Percentiles rank a stretch among this genome's conserved stretches.
These are phyloP conservation scores for Aspergillus novoparasiticus DNA, from an alignment of 2,329 filamentous ascomycete genomes.

Conservation along the genomic window DNA sequence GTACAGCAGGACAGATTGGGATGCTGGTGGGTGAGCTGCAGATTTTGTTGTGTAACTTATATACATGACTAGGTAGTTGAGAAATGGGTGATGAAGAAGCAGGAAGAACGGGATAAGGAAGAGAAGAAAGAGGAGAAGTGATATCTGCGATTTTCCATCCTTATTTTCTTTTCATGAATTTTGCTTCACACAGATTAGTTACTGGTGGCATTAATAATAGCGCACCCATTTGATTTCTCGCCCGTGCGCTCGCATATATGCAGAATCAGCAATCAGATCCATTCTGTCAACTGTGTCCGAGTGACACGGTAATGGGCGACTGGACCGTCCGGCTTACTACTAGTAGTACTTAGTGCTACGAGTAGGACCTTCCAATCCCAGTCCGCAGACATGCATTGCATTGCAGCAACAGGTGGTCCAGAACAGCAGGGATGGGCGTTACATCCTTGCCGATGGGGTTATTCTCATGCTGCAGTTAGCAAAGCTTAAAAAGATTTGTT, in stretches of 20 bases:
- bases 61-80: not conserved
- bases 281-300: not conserved
- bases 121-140: not conserved
- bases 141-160: not conserved
- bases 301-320: not conserved
- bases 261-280: conserved; percentile 8
- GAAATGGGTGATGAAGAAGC: not conserved
- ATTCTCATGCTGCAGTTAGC: not conserved
- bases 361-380: not conserved
- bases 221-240: not conserved
- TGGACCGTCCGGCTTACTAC: not conserved
- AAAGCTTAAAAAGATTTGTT: not conserved
- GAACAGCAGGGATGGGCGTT: not conserved
- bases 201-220: not conserved
- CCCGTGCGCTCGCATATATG: not conserved
- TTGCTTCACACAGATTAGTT: not conserved
- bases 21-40: conserved; percentile 16
- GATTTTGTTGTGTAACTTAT: conserved; percentile 18
- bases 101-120: not conserved
- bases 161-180: not conserved
- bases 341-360: not conserved
- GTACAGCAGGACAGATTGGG: conserved; percentile 4
- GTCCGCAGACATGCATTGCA: not conserved
- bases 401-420: not conserved
- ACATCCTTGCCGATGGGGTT: not conserved